Conservation (phyloP, 2,329 filamentous ascomycete species). For the Aureobasidium pullulans region DNA sequence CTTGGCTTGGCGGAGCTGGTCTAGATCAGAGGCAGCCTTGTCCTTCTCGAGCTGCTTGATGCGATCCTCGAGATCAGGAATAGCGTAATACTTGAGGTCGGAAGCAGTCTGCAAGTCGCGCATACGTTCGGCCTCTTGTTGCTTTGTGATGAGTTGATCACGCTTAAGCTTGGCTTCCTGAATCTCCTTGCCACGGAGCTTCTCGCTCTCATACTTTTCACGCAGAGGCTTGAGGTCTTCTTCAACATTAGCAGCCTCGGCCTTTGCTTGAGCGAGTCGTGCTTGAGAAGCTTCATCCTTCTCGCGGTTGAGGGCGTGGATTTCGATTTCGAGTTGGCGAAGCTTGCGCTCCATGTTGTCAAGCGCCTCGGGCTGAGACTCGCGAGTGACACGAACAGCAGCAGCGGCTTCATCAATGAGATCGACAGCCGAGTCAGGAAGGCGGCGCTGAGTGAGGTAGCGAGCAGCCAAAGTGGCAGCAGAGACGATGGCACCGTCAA, state of each 20-base stretch:
- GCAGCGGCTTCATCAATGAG: constrained; percentile 93
- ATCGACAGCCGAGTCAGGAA: constrained; percentile 95
- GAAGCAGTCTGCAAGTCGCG: constrained; percentile 81
- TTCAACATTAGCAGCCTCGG: constrained; percentile 87
- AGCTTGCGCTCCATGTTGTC: constrained; percentile 88
- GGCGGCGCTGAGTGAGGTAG: constrained; percentile 81
- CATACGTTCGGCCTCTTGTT: constrained; percentile 84
- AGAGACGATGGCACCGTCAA: constrained; percentile 86
- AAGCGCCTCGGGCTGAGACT: constrained; percentile 92
- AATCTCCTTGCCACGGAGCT: constrained; percentile 81
- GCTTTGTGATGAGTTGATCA: constrained; percentile 82
- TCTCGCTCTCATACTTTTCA: constrained; percentile 93
- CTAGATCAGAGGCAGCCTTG: constrained; percentile 72
- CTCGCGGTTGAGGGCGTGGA: constrained; percentile 87
- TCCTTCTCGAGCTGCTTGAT: constrained; percentile 76
- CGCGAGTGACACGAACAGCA: constrained; percentile 88
- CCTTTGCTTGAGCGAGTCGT: constrained; percentile 73
- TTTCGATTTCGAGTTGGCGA: constrained; percentile 92
- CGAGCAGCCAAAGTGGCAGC: constrained; percentile 86
- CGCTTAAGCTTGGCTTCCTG: constrained; percentile 94
- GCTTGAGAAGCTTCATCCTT: constrained; percentile 87
- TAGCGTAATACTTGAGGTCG: constrained; percentile 94
- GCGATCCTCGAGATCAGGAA: constrained; percentile 76
- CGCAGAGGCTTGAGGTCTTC: constrained; percentile 87
- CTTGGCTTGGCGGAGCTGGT: constrained; percentile 53